These are phyloP conservation scores for Lyophyllum shimeji DNA, from an alignment of 768 basidiomycete genomes.

Conservation along the genomic window DNA sequence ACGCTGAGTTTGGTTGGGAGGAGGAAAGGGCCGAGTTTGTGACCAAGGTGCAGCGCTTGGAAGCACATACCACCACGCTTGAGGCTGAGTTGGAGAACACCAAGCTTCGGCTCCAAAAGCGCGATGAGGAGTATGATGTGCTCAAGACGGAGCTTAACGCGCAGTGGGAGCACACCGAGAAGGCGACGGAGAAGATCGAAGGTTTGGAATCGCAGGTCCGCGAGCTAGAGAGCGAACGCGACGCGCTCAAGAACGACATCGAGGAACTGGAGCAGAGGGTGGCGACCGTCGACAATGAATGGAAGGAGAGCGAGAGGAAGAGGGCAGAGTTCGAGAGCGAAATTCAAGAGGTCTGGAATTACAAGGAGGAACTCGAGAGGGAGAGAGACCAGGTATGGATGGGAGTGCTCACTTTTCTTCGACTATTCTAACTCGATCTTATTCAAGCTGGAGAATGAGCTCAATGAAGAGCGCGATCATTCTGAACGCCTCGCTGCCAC, in stretches of 20 bases:
- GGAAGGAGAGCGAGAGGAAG: conserved; percentile 55
- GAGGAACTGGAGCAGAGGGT: conserved; percentile 43
- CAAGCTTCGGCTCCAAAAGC: conserved; percentile 36
- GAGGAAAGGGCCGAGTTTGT: conserved; percentile 51
- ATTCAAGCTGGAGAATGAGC: conserved; percentile 51
- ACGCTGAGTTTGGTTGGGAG: conserved; percentile 44
- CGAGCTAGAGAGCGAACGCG: conserved; percentile 38
- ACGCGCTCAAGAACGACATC: conserved; percentile 37
- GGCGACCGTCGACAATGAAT: conserved; percentile 50
- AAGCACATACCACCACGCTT: conserved; percentile 42
- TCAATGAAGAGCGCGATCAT: conserved; percentile 54
- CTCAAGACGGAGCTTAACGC: conserved; percentile 67
- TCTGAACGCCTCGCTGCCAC: conserved; percentile 44
- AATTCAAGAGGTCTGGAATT: conserved; percentile 49
- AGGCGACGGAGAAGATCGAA: conserved; percentile 45
- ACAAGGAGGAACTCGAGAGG: conserved; percentile 54
- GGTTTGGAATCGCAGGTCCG: conserved; percentile 35
- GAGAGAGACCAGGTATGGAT: conserved; percentile 52
- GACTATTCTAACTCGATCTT: not conserved
- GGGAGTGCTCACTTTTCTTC: not conserved
- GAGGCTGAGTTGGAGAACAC: conserved; percentile 44
- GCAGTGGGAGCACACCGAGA: conserved; percentile 70
- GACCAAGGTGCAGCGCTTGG: conserved; percentile 37
- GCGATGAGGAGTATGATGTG: conserved; percentile 44
- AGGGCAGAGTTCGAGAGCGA: conserved; percentile 56